A percentile compares a stretch with the other conserved stretches of the same genome.
Conservation (phyloP, 805 yeast species). For the Cyberlindnera bimundalis region DNA sequence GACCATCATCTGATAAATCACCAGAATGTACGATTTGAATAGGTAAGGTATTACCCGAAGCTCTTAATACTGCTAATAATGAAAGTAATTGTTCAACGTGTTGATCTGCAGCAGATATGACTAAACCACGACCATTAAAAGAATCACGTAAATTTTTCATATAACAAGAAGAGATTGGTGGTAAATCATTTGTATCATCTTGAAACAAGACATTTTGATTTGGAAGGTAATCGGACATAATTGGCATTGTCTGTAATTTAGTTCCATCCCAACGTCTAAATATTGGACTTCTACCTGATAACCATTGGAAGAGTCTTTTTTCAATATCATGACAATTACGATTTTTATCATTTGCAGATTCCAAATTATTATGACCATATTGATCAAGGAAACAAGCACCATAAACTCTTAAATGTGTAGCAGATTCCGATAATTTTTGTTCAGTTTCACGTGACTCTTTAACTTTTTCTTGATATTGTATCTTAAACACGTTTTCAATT, state of each 20-base stretch:
- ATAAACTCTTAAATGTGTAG: slow-evolving; percentile 28
- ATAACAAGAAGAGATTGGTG: slow-evolving; percentile 30
- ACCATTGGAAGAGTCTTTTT: slow-evolving; percentile 37
- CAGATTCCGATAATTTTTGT: slow-evolving; percentile 23
- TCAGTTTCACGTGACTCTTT: slow-evolving; percentile 23
- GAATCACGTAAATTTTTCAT: slow-evolving; percentile 25
- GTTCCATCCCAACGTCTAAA: slow-evolving; percentile 39
- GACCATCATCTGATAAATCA: slow-evolving; percentile 31
- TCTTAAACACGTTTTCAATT: slow-evolving; percentile 14
- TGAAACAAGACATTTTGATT: slow-evolving; percentile 5
- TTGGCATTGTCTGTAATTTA: slow-evolving; percentile 14
- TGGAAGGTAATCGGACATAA: slow-evolving; percentile 14
- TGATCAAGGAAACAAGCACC: slow-evolving; percentile 28
- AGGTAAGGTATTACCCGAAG: slow-evolving; percentile 35
- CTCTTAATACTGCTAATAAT: slow-evolving; percentile 40
- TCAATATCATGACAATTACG: slow-evolving; percentile 33
- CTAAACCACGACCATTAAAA: slow-evolving; percentile 35
- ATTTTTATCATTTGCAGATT: slow-evolving; percentile 6
- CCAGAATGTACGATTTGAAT: slow-evolving; percentile 39
- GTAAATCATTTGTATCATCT: slow-evolving; percentile 15
- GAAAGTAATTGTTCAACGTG: slow-evolving; percentile 29
- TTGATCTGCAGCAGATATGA: slow-evolving; percentile 29
- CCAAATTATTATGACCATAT: slow-evolving; percentile 10
- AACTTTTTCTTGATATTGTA: slow-evolving; percentile 19
- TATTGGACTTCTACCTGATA: slow-evolving; percentile 33